Percentiles rank a stretch among this genome's conserved stretches.
Evolutionary conservation across 495 filamentous ascomycete species (phyloP).

Genomic region (Penicillium turbatum): DNA sequence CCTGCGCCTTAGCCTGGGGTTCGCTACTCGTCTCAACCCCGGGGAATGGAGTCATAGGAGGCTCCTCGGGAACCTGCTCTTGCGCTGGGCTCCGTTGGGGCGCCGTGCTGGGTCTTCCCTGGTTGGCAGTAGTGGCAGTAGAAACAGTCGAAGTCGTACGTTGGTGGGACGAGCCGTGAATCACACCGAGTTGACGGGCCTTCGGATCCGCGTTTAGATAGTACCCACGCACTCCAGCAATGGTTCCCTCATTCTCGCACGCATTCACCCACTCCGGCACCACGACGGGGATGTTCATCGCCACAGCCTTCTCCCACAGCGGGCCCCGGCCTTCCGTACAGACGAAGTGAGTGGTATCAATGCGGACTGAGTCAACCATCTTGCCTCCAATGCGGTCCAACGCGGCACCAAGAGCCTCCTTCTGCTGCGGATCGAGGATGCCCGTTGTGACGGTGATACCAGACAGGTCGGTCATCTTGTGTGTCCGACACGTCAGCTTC

Average conservation of each 20-base stretch:
- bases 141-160: conserved; percentile 38
- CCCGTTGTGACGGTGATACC: conserved; percentile 95
- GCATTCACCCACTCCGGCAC: conserved; percentile 94
- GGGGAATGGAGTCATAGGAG: conserved; percentile 44
- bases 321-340: conserved; percentile 91
- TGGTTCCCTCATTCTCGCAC: conserved; percentile 88
- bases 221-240: conserved; percentile 90
- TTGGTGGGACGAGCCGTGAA: conserved; percentile 39
- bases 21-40: conserved; percentile 33
- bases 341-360: conserved; percentile 98
- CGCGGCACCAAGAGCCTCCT: conserved; percentile 68
- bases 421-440: conserved; percentile 68
- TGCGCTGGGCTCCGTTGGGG: conserved; percentile 15
- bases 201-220: conserved; percentile 87
- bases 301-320: conserved; percentile 90
- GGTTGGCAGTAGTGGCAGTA: conserved; percentile 19
- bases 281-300: conserved; percentile 99
- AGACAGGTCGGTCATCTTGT: conserved; percentile 97
- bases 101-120: conserved; percentile 25
- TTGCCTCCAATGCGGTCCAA: conserved; percentile 90
- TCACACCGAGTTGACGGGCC: conserved; percentile 52
- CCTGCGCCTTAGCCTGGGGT: conserved; percentile 23
- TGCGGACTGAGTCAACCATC: conserved; percentile 83
- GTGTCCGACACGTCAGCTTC: conserved; percentile 80
- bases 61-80: conserved; percentile 28